Conservation (phyloP, 2,329 filamentous ascomycete species). For the Cladosporium sp. region DNA sequence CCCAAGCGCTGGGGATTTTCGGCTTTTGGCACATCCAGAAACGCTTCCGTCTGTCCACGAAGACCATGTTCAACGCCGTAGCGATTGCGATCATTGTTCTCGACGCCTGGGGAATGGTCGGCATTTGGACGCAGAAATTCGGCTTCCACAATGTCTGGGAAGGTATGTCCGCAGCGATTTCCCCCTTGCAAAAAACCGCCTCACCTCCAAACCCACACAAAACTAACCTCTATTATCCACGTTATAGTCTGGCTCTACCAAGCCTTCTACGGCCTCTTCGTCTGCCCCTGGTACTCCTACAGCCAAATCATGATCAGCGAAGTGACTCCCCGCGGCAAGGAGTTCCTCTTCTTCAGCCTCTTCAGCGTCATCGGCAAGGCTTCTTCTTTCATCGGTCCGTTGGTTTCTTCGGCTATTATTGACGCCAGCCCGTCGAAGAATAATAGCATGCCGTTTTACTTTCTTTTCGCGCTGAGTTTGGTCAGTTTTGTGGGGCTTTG, state of each 20-base stretch:
- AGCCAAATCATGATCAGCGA: conserved; percentile 68
- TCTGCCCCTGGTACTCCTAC: conserved; percentile 69
- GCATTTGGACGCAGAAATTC: conserved; percentile 52
- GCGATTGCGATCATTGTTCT: conserved; percentile 60
- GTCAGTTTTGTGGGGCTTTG: conserved; percentile 49
- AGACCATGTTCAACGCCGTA: conserved; percentile 65
- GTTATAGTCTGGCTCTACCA: conserved; percentile 31
- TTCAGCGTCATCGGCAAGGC: conserved; percentile 68
- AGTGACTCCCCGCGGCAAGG: conserved; percentile 63
- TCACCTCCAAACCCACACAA: not conserved
- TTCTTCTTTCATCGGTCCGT: conserved; percentile 62
- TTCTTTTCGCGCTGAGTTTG: conserved; percentile 56
- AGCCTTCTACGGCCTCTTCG: conserved; percentile 60
- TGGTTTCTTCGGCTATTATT: conserved; percentile 67
- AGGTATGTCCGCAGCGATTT: too few species aligned
- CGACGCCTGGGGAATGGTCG: conserved; percentile 57
- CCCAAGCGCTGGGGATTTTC: conserved; percentile 61
- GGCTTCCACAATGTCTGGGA: conserved; percentile 52
- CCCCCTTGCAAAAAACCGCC: too few species aligned
- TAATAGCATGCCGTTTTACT: conserved; percentile 62
- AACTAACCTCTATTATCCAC: not conserved
- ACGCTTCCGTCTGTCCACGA: conserved; percentile 56
- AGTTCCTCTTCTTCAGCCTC: conserved; percentile 66
- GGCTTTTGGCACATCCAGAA: conserved; percentile 57
- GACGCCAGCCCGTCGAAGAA: conserved; percentile 56